phyloP scores from a whole-genome alignment of 371 early-diverging fungal species.

The Globomyces sp. region DNA sequence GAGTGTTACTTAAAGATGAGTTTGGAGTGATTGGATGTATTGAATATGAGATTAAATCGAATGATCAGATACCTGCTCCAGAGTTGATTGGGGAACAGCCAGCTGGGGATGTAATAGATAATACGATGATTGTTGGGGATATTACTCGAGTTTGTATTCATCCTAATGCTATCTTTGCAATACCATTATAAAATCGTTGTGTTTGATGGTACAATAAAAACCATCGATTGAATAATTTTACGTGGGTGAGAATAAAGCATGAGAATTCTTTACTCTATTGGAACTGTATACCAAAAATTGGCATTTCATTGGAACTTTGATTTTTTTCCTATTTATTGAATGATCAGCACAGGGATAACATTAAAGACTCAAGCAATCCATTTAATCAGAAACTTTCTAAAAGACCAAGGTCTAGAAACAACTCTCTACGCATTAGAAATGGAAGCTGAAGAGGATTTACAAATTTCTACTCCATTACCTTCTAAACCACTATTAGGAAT shows the following conservation, averaged over 20 bases:
- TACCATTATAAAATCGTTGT: constrained; percentile 1
- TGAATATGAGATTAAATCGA: constrained; percentile 7
- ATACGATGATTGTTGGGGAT: background rate
- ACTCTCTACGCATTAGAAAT: background rate
- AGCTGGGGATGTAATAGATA: background rate
- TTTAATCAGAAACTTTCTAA: background rate
- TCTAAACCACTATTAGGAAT: background rate
- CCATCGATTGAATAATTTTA: too few species aligned
- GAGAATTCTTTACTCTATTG: too few species aligned
- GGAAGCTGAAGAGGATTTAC: background rate
- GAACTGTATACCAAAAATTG: too few species aligned
- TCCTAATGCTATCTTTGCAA: background rate
- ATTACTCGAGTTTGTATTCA: background rate
- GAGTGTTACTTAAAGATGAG: background rate
- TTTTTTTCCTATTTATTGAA: too few species aligned
- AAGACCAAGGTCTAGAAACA: background rate
- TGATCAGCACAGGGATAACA: too few species aligned
- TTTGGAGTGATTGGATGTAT: background rate
- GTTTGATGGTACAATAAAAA: too few species aligned
- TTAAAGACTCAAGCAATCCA: too few species aligned
- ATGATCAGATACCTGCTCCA: background rate
- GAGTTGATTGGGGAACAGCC: background rate
- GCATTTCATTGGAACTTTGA: too few species aligned
- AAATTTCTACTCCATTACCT: background rate
- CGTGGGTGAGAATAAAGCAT: too few species aligned